Base-by-base conservation (phyloP, 306 rosid genomes). In the Citrullus colocynthis region DNA sequence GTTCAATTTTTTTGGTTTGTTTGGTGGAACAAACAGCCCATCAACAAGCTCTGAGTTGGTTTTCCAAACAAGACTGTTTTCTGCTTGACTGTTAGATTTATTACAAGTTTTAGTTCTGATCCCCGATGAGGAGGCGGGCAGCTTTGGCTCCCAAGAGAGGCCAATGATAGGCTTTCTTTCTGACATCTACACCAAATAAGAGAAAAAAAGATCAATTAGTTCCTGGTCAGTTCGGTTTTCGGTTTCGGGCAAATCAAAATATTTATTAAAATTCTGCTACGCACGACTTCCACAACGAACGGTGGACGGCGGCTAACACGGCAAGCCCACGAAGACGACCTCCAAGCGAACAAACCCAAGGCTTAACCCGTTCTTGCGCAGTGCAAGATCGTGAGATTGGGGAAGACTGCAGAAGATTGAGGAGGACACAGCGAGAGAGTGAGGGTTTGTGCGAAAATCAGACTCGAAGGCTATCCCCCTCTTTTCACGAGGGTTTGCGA, bases 1-100 rank as follows among this genome's bases (percentile, higher is more conserved):
- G 79, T 88, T 89, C 6, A 90, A 24, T 82, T 86, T 92, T 85
- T 77, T 85, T 7, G 92, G 93, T 83, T 90, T 80, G 11, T 80
- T 92, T 0, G 97, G 92, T 0, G 96, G 95, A 82, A 95, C 91
- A 11, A 88, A 90, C 42, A 94, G 92, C 18, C 96, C 97, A 78
- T 89, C 91, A 59, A 94, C 88, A 60, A 95, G 93, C 87, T 92
- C 88, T 1, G 88, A 36, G 56, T 78, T 84, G 45, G 90, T 84
- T 86, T 86, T 90, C 94, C 91, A 90, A 79, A 87, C 83, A 21
- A 65, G 55, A 72, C 78, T 82, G 60, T 78, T 75, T 74, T 84
- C 86, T 34, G 83, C 79, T 18, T 82, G 83, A 11, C 39, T 66
- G 57, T 73, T 86, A 61, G 86, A 71, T 71, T 83, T 85, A 24